Conservation (phyloP, 495 filamentous ascomycete species). For the Jackrogersella minutella region DNA sequence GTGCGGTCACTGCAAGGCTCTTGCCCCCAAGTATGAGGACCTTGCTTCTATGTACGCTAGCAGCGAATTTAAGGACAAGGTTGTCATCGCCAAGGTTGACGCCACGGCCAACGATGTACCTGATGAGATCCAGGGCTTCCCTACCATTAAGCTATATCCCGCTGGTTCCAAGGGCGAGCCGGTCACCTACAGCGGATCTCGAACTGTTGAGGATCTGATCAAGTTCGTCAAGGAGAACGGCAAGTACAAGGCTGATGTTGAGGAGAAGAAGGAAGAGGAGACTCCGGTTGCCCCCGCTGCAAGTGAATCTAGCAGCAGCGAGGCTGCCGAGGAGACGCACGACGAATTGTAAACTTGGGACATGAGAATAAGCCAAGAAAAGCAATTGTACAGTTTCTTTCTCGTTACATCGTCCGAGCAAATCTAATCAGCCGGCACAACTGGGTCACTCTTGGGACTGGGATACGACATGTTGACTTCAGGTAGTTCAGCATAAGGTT, state of each 20-base stretch:
- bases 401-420: constrained; percentile 35
- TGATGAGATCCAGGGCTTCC: constrained; percentile 97
- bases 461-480: constrained; percentile 45
- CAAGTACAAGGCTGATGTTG: constrained; percentile 75
- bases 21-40: constrained; percentile 90
- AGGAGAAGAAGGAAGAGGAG: constrained; percentile 62
- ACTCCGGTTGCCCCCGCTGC: constrained; percentile 61
- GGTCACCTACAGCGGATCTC: constrained; percentile 85
- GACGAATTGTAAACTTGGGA: constrained; percentile 69
- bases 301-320: constrained; percentile 55
- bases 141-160: constrained; percentile 98
- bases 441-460: constrained; percentile 42
- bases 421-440: constrained; percentile 34
- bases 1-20: constrained; percentile 99
- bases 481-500: constrained; percentile 45
- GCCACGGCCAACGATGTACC: constrained; percentile 97
- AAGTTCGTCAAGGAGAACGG: constrained; percentile 95
- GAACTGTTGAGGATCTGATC: constrained; percentile 92
- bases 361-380: constrained; percentile 23
- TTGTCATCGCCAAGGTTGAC: constrained; percentile 97
- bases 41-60: constrained; percentile 82
- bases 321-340: constrained; percentile 58
- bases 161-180: constrained; percentile 87
- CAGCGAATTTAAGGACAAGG: constrained; percentile 77
- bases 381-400: constrained; percentile 43